Evolutionary conservation across 768 basidiomycete genomes (phyloP), one percentile per base, ranked within the genome.

Genomic region (Leucocoprinus sp.): DNA sequence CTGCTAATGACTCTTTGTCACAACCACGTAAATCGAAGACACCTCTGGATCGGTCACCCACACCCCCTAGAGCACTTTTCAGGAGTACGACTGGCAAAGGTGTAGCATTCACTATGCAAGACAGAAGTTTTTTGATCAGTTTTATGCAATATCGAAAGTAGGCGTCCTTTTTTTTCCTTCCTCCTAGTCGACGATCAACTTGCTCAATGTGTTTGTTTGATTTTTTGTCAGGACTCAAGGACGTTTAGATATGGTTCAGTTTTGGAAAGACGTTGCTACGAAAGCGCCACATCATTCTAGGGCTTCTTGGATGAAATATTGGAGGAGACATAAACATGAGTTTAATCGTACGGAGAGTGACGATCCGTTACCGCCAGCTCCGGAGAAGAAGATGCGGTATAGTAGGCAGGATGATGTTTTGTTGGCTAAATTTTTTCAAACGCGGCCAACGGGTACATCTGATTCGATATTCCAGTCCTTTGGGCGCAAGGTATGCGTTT

Each of bases 241-340:
- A 74, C 53, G 50, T 58, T 49, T 59, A 37, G 56, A 62, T 42
- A 51, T 62, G 57, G 62, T 67, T 14, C 45, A 55, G 14, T 64
- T 65, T 37, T 65, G 64, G 64, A 63, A 63, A 48, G 63, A 63
- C 24, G 63, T 65, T 9, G 62, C 63, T 3, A 27, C 47, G 14
- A 65, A 65, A 84, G 88, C 88, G 0, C 89, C 89, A 0, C 89
- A 92, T 62, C 89, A 92, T 57, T 91, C 89, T 19, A 80, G 87
- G 28, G 89, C 89, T 37, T 92, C 89, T 5, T 92, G 89, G 89
- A 89, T 92, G 86, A 92, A 92, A 63, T 92, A 81, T 62, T 92
- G 87, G 78, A 75, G 89, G 12, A 70, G 89, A 45, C 89, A 92
- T 60, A 88, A 87, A 53, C 89, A 92, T 54, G 89, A 92, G 54